Evolutionary conservation across 768 basidiomycete genomes (phyloP), one percentile per base, ranked within the genome.

Genomic region (Termitomyces sp.): DNA sequence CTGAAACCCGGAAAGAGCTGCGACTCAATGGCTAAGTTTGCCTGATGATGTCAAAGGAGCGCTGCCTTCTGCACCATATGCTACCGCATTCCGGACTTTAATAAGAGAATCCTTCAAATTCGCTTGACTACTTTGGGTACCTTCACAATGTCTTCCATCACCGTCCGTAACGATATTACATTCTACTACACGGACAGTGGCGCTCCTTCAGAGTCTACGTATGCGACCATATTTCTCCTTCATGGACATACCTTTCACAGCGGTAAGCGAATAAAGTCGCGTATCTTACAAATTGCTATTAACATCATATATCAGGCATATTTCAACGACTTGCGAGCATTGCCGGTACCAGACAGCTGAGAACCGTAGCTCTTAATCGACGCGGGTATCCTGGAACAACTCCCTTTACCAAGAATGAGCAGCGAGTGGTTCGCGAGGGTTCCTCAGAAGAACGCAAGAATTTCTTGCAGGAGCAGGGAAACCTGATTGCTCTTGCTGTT

Each of bases 161-260:
- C 30, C 12, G 10, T 40, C 58, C 40, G 53, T 20, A 30, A 30
- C 30, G 30, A 30, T 7, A 30, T 30, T 7, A 30, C 30, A 7
- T 30, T 30, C 7, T 30, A 56, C 58, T 22, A 63, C 32, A 40
- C n/a, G 5, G 37, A 40, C 37, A 52, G 50, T 40, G 39, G 39
- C 2, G 18, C 37, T 42, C 27, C 27, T 20, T 30, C 13, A 9
- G 16, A 42, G 5, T 14, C 51, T 4, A 3, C n/a, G 12, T 40
- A 53, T 27, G n/a, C 18, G 3, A 42, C 51, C 9, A 42, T 40
- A 26, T n/a, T 49, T 32, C 12, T 53, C 6, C 63, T 74, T 20
- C 72, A 72, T 51, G 71, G 69, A 2, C 68, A 71, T 37, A 68
- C 68, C 0, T 69, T 68, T 51, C 69, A 71, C 49, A 53, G 48